phyloP scores from a whole-genome alignment of 2,329 filamentous ascomycete genomes.

The Talaromyces rugulosus region DNA sequence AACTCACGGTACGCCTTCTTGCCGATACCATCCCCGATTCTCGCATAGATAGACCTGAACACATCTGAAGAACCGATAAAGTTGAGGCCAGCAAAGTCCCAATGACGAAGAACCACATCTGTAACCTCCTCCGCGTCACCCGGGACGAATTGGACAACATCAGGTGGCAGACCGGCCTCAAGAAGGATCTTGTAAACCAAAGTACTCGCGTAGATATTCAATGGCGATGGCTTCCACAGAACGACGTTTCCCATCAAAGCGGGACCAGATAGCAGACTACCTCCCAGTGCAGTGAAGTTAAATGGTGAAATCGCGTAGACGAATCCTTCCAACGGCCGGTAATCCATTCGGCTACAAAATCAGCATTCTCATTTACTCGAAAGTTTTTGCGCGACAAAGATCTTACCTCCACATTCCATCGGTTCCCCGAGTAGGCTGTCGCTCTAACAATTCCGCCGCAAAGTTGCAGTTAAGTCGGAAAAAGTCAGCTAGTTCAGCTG shows the following conservation, averaged over 20 bases:
- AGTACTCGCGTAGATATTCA: conserved; percentile 79
- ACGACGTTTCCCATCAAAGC: conserved; percentile 92
- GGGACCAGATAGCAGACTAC: conserved; percentile 75
- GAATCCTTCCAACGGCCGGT: conserved; percentile 89
- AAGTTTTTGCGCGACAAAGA: too few species aligned
- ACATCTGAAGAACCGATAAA: conserved; percentile 91
- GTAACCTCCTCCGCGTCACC: conserved; percentile 82
- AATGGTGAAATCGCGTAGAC: conserved; percentile 92
- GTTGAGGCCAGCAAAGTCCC: conserved; percentile 80
- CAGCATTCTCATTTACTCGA: background rate
- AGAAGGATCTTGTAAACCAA: conserved; percentile 80
- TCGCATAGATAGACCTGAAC: conserved; percentile 85
- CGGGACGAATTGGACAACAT: conserved; percentile 90
- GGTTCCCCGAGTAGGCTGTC: conserved; percentile 79
- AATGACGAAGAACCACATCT: conserved; percentile 67
- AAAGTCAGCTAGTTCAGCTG: conserved; percentile 89
- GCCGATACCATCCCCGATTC: conserved; percentile 76
- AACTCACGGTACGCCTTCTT: conserved; percentile 80
- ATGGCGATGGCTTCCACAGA: conserved; percentile 90
- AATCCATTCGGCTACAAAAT: conserved; percentile 62
- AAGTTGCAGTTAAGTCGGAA: conserved; percentile 91
- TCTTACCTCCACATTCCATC: conserved; percentile 77
- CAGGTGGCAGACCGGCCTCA: conserved; percentile 62
- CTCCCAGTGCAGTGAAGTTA: conserved; percentile 93
- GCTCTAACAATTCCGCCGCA: conserved; percentile 80